Evolutionary conservation across 2,329 filamentous ascomycete species (phyloP), one percentile per base, ranked within the genome.

Genomic region (Xylaria multiplex): DNA sequence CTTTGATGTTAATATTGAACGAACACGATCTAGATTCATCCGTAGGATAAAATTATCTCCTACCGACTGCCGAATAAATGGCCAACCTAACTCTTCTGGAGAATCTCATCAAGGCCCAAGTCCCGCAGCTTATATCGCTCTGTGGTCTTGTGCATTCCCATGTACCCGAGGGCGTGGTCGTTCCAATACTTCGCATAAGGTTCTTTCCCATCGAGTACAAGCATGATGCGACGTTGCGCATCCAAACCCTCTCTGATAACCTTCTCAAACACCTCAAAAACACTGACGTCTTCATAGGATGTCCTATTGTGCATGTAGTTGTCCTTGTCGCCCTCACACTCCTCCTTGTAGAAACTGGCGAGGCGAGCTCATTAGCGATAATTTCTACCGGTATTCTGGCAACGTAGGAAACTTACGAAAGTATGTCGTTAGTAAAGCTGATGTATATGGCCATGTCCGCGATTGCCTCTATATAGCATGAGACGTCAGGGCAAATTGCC

Each of bases 321-420:
- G 13, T 69, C 54, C 2, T 46, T 64, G 19, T 76, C 75, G 2
- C 69, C 62, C 0, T 64, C 71, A 49, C 64, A 59, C 40, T 77
- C 73, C 50, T 77, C 75, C 16, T 77, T 77, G 9, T 76, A 76
- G 60, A 76, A 76, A 0, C 72, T 77, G 14, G 11, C 32, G 22
- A 46, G 16, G 1, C 22, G 2, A 45, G 5, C 22, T 43, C 11
- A 53, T 62, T 2, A 62, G 57, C 30, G 16, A 0, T 14, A 9
- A 11, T 6, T 7, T 40, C 11, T 8, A 52, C 13, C 6, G 2
- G 14, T 1, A 8, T 49, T 30, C n/a, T 19, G 8, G 14, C 13
- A 32, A 46, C 1, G 27, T 45, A 14, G 14, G 48, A 3, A 13
- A 70, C 74, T 66, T 58, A 75, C 75, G 74, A 77, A 37, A 75